phyloP scores from a whole-genome alignment of 345 rosid genomes.

The Atalantia buxifolia region DNA sequence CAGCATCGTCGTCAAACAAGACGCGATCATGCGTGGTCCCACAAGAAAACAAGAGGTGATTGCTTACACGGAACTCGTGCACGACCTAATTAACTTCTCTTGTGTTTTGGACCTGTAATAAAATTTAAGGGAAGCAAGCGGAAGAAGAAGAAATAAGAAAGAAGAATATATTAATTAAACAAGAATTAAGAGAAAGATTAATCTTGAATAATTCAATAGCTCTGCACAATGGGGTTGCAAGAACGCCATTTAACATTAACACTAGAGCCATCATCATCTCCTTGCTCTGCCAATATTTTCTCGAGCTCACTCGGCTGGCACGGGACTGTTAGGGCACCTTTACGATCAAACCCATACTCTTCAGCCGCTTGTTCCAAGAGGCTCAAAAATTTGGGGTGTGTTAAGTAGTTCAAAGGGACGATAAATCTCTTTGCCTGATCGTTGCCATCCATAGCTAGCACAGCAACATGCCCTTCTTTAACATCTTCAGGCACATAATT shows the following conservation, averaged over 20 bases:
- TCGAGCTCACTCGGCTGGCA: conserved; percentile 40
- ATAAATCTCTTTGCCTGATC: conserved; percentile 50
- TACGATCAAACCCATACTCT: conserved; percentile 43
- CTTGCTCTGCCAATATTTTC: conserved; percentile 31
- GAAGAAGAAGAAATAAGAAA: not conserved
- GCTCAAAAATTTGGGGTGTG: conserved; percentile 39
- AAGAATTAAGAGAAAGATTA: not conserved
- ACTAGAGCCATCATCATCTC: not conserved
- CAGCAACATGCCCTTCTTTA: conserved; percentile 70
- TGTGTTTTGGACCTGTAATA: not conserved
- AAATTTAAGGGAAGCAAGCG: not conserved
- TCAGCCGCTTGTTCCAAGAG: conserved; percentile 51
- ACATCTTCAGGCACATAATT: conserved; percentile 56
- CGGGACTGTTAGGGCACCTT: conserved; percentile 44
- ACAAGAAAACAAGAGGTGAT: not conserved
- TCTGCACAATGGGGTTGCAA: not conserved
- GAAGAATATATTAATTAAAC: not conserved
- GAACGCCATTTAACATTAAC: not conserved
- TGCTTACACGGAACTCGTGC: not conserved
- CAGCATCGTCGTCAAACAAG: not conserved
- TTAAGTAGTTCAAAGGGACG: conserved; percentile 46
- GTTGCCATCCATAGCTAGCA: conserved; percentile 45
- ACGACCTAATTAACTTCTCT: not conserved
- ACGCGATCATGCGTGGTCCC: not conserved
- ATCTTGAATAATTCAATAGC: not conserved